Evolutionary conservation across 108 stramenopile species (phyloP), one percentile per base, ranked within the genome.

Genomic region (Mediolabrus comicus): DNA sequence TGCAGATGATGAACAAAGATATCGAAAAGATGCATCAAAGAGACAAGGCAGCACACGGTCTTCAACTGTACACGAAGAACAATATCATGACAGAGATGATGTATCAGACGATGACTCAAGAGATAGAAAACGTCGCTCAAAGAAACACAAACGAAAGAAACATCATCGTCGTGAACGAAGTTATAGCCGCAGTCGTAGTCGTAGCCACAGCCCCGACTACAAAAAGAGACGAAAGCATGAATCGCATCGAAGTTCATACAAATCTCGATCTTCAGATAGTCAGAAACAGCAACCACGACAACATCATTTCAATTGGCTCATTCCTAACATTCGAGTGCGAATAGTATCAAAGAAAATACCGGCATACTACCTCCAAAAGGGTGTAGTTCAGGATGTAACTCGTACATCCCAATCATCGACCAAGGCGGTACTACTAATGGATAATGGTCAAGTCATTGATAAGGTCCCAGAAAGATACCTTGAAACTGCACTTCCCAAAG

Each of bases 271-370:
- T 54, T 32, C 63, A 17, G 67, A 62, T 19, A 22, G 25, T 26
- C 46, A 46, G 53, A 59, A 59, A 31, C 58, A 39, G 51, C 51
- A 57, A 53, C 30, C 10, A 55, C 22, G 22, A 16, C 53, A 59
- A 35, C 36, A 34, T 25, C 72, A 57, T 22, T 17, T 28, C 19
- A 72, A 71, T 35, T 95, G 94, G 94, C 71, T 92, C 16, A 80
- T 86, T 30, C 87, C 94, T 26, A 80, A 92, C 69, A 95, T 95
- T 58, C 89, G 94, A 8, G 91, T 95, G 0, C 87, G 94, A 4
- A 67, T 95, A 4, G 65, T 91, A 26, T 83, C 91, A 12, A 79
- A 83, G 62, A 88, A 86, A 57, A 62, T 87, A 29, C 88, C 91
- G 11, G 68, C 73, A 12, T 63, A 74, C 11, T 84, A 89, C 61